These are phyloP conservation scores for Fusarium chlamydosporum DNA, from an alignment of 2,329 filamentous ascomycete genomes.

Conservation along the genomic window DNA sequence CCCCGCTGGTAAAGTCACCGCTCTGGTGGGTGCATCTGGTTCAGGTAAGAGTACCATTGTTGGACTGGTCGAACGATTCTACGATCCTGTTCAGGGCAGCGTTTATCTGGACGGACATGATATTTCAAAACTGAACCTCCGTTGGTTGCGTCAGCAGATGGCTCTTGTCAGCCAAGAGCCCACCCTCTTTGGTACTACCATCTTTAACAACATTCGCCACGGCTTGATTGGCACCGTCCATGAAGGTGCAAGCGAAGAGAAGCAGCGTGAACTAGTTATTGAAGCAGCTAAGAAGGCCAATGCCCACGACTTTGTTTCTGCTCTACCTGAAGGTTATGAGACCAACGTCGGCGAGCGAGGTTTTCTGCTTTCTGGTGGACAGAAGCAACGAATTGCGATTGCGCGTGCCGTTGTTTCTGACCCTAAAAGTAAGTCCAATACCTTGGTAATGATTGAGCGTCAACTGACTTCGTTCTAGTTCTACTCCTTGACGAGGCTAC, in stretches of 20 bases:
- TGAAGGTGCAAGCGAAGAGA: constrained; percentile 76
- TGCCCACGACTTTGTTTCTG: constrained; percentile 89
- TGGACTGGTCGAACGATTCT: constrained; percentile 93
- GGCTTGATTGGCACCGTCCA: constrained; percentile 88
- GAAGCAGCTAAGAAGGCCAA: constrained; percentile 92
- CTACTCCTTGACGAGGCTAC: constrained; percentile 96
- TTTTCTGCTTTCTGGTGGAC: constrained; percentile 91
- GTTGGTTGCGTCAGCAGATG: constrained; percentile 93
- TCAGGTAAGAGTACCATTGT: constrained; percentile 96
- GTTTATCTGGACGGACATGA: constrained; percentile 88
- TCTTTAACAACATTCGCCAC: constrained; percentile 90
- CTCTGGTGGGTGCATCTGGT: constrained; percentile 92
- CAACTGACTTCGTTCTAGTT: constrained; percentile 60
- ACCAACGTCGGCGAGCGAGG: constrained; percentile 97
- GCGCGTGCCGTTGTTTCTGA: constrained; percentile 91
- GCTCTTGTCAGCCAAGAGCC: constrained; percentile 95
- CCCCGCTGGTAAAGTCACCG: constrained; percentile 91
- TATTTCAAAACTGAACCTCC: constrained; percentile 84
- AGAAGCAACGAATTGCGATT: constrained; percentile 97
- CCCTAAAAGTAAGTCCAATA: constrained; percentile 73
- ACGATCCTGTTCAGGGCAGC: constrained; percentile 85
- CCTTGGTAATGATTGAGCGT: not conserved
- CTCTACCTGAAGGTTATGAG: constrained; percentile 88
- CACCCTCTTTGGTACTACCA: constrained; percentile 88
- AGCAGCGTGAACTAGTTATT: constrained; percentile 78